Conservation (phyloP, 345 rosid species). For the Populus pruinosa region DNA sequence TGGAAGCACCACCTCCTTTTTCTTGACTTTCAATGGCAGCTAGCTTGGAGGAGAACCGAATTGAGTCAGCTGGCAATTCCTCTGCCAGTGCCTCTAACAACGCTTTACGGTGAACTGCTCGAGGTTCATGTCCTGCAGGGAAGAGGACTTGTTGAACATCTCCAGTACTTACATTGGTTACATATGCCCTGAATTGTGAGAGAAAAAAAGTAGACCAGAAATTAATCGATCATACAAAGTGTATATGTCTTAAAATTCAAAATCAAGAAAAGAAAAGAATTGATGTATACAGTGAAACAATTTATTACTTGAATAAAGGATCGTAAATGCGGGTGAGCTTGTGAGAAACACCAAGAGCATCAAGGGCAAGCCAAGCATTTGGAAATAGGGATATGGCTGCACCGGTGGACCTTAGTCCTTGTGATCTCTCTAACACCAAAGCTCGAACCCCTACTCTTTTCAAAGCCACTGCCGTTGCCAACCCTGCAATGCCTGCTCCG, state of each 20-base stretch:
- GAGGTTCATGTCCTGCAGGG: background rate
- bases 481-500: slow-evolving; percentile 39
- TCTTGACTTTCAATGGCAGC: slow-evolving; percentile 16
- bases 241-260: background rate
- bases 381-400: slow-evolving; percentile 26
- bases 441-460: slow-evolving; percentile 25
- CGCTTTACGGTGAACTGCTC: slow-evolving; percentile 19
- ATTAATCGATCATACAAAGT: background rate
- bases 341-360: slow-evolving; percentile 34
- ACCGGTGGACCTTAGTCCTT: slow-evolving; percentile 28
- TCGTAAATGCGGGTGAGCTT: slow-evolving; percentile 31
- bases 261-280: background rate
- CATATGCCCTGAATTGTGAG: slow-evolving; percentile 2
- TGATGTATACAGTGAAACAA: background rate
- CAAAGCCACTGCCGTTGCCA: slow-evolving; percentile 35
- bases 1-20: slow-evolving; percentile 6
- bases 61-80: slow-evolving; percentile 27
- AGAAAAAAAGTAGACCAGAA: background rate
- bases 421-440: slow-evolving; percentile 27
- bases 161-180: slow-evolving; percentile 25
- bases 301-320: background rate
- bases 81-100: slow-evolving; percentile 31
- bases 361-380: slow-evolving; percentile 44
- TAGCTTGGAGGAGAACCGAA: slow-evolving; percentile 38
- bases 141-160: slow-evolving; percentile 12